phyloP scores from a whole-genome alignment of 305 asterid genomes.

The Plantago coronopus region DNA sequence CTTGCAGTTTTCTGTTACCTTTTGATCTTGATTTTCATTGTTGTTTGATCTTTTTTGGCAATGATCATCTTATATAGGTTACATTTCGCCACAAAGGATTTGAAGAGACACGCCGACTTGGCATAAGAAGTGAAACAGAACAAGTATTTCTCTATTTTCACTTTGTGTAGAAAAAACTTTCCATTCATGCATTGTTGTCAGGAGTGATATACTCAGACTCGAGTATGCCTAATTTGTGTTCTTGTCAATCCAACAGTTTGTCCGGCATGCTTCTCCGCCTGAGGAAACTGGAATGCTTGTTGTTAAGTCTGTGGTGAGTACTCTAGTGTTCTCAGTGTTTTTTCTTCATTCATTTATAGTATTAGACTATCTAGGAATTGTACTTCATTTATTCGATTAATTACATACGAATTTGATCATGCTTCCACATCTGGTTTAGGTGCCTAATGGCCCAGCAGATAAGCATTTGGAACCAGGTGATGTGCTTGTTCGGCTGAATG shows the following conservation, averaged over 20 bases:
- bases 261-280: slow-evolving; percentile 76
- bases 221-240: slow-evolving; percentile 5
- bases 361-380: slow-evolving; percentile 1
- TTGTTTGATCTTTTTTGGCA: slow-evolving; percentile 19
- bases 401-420: too few species aligned
- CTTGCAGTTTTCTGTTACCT: neutral
- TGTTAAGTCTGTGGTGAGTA: slow-evolving; percentile 88
- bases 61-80: slow-evolving; percentile 46
- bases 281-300: slow-evolving; percentile 99
- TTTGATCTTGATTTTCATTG: neutral
- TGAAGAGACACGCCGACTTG: too few species aligned
- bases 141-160: slow-evolving; percentile 44
- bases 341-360: slow-evolving; percentile 6
- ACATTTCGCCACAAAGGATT: slow-evolving; percentile 93
- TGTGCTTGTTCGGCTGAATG: slow-evolving; percentile 83
- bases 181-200: neutral
- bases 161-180: too few species aligned
- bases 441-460: slow-evolving; percentile 95
- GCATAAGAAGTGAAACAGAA: slow-evolving; percentile 77
- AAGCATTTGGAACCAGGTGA: slow-evolving; percentile 94
- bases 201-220: slow-evolving; percentile 8
- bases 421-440: too few species aligned
- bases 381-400: slow-evolving; percentile 20
- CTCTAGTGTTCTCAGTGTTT: slow-evolving; percentile 5
- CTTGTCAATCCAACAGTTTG: slow-evolving; percentile 49